Evolutionary conservation across 2,329 filamentous ascomycete genomes (phyloP), one percentile per base, ranked within the genome.

Genomic region (Aspergillus transmontanensis): DNA sequence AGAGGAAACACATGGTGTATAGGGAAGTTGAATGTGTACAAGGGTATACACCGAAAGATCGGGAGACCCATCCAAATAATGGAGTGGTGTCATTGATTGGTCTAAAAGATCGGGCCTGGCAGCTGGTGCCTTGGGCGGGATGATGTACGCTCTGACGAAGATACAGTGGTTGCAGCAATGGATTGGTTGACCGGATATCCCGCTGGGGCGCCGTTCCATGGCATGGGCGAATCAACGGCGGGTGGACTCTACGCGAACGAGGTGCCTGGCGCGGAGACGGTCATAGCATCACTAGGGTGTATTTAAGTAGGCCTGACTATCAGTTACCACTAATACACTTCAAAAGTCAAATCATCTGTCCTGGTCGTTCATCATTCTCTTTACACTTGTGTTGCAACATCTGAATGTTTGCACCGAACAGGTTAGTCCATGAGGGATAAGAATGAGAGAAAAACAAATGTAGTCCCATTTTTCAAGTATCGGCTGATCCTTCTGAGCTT

Each of bases 131-230:
- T 68, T 67, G 70, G 69, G 60, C 67, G 69, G 68, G 66, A 72
- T 74, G 72, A 73, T 75, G 70, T 70, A 72, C 66, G 61, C 68
- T 61, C 66, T 69, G 63, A 56, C 67, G 66, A 66, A 65, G 66
- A 72, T 61, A 60, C 64, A 64, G 57, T 54, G 21, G 63, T 58
- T 65, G 61, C 57, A 58, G 46, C 39, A 54, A 61, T 19, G 59
- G 60, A 75, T 74, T 73, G 71, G 72, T 14, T 51, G 64, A 64
- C 69, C 64, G 53, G 36, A 54, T 21, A 54, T 46, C 34, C 57
- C 23, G 45, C 54, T 59, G 64, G 63, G 64, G 61, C 60, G 54
- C 30, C 50, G 50, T 48, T 54, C 58, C 60, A 56, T 59, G 30
- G 51, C 61, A 60, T 58, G 39, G 48, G 28, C 68, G 58, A 70